phyloP scores from a whole-genome alignment of 352 stramenopile genomes.

The Saprolegnia parasitica region DNA sequence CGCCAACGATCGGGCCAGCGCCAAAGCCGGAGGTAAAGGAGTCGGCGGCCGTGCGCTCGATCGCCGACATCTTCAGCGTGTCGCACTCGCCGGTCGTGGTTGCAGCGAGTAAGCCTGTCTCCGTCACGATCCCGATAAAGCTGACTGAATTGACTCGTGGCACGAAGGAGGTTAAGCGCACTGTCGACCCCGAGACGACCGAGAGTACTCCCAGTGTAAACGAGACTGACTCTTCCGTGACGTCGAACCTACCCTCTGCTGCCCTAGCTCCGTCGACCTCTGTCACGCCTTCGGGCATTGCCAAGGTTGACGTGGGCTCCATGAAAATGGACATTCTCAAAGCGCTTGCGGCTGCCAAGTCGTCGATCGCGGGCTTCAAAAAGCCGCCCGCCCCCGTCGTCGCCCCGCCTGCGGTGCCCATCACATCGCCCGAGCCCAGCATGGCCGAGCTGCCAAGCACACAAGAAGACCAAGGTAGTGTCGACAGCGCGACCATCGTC shows the following conservation, averaged over 20 bases:
- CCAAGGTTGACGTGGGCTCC: slow-evolving; percentile 50
- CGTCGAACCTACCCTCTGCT: slow-evolving; percentile 10
- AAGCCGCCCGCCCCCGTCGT: slow-evolving; percentile 7
- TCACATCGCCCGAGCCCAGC: neutral
- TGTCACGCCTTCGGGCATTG: neutral
- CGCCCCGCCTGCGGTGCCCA: slow-evolving; percentile 17
- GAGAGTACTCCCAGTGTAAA: slow-evolving; percentile 9
- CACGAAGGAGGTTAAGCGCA: neutral
- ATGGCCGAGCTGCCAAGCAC: neutral
- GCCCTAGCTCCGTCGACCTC: neutral
- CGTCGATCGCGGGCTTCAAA: slow-evolving; percentile 70
- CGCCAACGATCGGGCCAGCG: neutral
- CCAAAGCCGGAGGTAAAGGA: slow-evolving; percentile 1
- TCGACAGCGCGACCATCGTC: too few species aligned
- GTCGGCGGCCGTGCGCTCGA: neutral
- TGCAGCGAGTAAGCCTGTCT: slow-evolving; percentile 7
- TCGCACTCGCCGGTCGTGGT: slow-evolving; percentile 2
- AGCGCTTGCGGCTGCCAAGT: slow-evolving; percentile 64
- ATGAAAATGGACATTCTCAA: slow-evolving; percentile 83
- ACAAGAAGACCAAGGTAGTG: slow-evolving; percentile 4
- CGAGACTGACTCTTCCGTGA: slow-evolving; percentile 1
- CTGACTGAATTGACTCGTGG: slow-evolving; percentile 13
- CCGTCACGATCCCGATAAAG: slow-evolving; percentile 16
- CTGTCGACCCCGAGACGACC: neutral
- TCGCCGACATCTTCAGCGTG: slow-evolving; percentile 12